These are phyloP conservation scores for Cucurbitaria berberidis DNA, from an alignment of 2,329 filamentous ascomycete genomes.

Conservation along the genomic window DNA sequence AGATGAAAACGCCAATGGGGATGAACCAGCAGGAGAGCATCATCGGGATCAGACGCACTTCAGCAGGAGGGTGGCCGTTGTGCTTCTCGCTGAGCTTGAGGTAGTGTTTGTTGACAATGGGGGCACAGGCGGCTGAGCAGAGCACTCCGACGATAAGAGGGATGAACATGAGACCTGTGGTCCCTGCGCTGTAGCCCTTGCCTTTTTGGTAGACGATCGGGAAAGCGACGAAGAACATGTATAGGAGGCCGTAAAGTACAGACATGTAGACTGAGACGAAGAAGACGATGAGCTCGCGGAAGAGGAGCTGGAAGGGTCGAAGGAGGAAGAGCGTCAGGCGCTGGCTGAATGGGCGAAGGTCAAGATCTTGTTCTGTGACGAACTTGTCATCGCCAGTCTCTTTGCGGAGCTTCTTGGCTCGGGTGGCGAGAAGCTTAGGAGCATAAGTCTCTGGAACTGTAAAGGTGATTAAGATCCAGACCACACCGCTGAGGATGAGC, in stretches of 20 bases:
- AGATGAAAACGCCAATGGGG: conserved; percentile 70
- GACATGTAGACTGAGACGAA: conserved; percentile 86
- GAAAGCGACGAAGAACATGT: conserved; percentile 69
- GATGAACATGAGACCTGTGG: conserved; percentile 86
- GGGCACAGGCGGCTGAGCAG: conserved; percentile 68
- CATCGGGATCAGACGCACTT: conserved; percentile 80
- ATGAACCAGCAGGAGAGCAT: conserved; percentile 63
- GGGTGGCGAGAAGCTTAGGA: conserved; percentile 73
- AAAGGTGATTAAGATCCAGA: conserved; percentile 80
- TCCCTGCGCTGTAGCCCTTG: conserved; percentile 77
- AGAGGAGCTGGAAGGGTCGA: conserved; percentile 84
- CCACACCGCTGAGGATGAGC: conserved; percentile 72
- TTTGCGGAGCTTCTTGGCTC: conserved; percentile 75
- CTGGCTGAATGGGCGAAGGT: conserved; percentile 71
- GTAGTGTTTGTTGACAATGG: conserved; percentile 83
- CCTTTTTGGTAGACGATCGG: conserved; percentile 75
- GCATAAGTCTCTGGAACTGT: conserved; percentile 92
- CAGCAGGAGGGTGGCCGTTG: conserved; percentile 76
- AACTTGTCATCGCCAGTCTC: conserved; percentile 69
- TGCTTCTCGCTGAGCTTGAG: conserved; percentile 66
- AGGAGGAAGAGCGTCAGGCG: conserved; percentile 76
- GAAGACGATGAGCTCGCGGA: conserved; percentile 83
- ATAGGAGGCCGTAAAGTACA: conserved; percentile 75
- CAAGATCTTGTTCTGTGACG: conserved; percentile 82
- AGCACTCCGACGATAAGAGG: conserved; percentile 79